A percentile compares a stretch with the other conserved stretches of the same genome.
phyloP scores from a whole-genome alignment of 78 protist genomes.

The Monocercomonoides exilis region DNA sequence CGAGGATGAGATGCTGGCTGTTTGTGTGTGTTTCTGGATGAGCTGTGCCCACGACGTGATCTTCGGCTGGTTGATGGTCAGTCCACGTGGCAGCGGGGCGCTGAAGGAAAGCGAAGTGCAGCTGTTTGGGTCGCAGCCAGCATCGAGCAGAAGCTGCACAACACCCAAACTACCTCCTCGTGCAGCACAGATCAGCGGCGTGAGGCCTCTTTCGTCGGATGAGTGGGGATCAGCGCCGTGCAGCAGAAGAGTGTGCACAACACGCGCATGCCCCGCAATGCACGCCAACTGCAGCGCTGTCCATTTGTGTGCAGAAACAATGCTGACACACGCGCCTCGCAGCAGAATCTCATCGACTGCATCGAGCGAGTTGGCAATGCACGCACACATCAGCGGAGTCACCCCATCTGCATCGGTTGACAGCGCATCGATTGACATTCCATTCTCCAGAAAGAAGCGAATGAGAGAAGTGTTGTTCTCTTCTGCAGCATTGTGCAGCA shows the following conservation, averaged over 20 bases:
- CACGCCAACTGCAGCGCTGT: not conserved
- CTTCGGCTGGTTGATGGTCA: no score
- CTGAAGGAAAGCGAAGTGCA: not conserved
- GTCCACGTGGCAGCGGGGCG: not conserved
- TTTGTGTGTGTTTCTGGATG: no score
- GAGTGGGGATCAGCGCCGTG: not conserved
- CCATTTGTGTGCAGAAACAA: not conserved
- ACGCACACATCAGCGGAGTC: not conserved
- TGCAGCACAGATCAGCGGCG: not conserved
- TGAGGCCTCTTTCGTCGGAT: not conserved
- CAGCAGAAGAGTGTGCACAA: not conserved
- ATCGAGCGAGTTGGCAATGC: not conserved
- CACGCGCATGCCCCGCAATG: not conserved
- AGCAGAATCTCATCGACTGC: not conserved
- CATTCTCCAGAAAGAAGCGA: not conserved
- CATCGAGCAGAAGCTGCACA: not conserved
- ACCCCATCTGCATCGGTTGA: not conserved
- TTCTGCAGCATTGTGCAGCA: not conserved
- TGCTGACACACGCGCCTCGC: not conserved
- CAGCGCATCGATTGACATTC: not conserved
- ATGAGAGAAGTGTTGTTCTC: not conserved
- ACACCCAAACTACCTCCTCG: not conserved
- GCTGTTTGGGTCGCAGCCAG: not conserved
- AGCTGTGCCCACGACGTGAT: no score
- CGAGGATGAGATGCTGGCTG: no score